Base-by-base conservation (phyloP, 108 stramenopile species). In the Nitzschia sp. region DNA sequence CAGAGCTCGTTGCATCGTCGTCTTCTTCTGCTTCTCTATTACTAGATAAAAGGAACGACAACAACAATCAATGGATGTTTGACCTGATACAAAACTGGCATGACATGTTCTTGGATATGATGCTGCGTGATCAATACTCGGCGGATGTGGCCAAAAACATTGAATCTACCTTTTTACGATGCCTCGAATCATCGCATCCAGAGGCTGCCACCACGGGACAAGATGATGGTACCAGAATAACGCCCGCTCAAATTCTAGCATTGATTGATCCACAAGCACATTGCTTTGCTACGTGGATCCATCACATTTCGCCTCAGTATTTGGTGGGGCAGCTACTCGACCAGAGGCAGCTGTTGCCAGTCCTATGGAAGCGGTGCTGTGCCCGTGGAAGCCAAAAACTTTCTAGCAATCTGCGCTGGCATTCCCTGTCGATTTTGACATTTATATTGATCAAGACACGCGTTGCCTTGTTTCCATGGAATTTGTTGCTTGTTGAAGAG, bases 61-160 rank as follows among this genome's bases (percentile, higher is more conserved):
- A 21, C 8, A n/a, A 50, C 4, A n/a, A 50, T 21, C 17, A 50
- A 50, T 50, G 48, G 48, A 21, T 21, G 4, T 50, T 50, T 16
- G 48, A 50, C 19, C 54, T 50, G 29, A 13, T 72, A 0, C 36
- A 41, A 48, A 64, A 47, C 13, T 74, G 73, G 73, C 38, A 56
- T 33, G 73, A 74, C 30, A 74, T 74, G 65, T 74, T 62, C 17
- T 2, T 74, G 16, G 73, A 74, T 52, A 8, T 74, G 17, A 59
- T 66, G 57, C 65, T 66, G 41, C 62, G 71, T 13, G 45, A 58
- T 41, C 25, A 54, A 1, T 72, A 64, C 45, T 26, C 45, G 8
- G n/a, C 30, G 30, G 71, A 64, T 11, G 28, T 30, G 16, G 31
- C 45, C 16, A 23, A 23, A 22, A 44, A 55, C 3, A 57, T 64